A percentile compares a stretch with the other conserved stretches of the same genome.
phyloP scores from a whole-genome alignment of 441 rosid species.

The Iberis amara region DNA sequence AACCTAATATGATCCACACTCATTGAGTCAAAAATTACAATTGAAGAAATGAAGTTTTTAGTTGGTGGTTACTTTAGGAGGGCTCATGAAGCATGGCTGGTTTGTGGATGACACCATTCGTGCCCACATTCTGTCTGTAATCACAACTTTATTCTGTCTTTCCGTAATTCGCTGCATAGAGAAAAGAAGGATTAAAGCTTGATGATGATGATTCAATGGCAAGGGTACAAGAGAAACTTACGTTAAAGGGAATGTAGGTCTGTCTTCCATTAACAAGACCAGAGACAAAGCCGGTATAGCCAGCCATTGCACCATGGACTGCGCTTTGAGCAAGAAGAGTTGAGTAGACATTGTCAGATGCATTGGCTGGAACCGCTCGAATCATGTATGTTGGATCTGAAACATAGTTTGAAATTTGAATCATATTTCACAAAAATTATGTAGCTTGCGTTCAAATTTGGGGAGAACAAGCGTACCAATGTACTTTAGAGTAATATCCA shows the following conservation, averaged over 20 bases:
- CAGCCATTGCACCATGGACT: slow-evolving; percentile 86
- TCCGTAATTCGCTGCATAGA: slow-evolving; percentile 53
- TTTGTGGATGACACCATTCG: slow-evolving; percentile 74
- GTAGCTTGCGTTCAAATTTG: slow-evolving; percentile 9
- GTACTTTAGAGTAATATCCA: slow-evolving; percentile 66
- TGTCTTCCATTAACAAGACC: slow-evolving; percentile 76
- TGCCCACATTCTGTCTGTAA: slow-evolving; percentile 92
- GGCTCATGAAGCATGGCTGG: slow-evolving; percentile 68
- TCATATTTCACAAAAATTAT: slow-evolving; percentile 11
- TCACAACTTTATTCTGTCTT: slow-evolving; percentile 68
- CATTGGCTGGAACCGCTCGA: slow-evolving; percentile 68
- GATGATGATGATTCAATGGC: background rate
- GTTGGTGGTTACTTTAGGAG: slow-evolving; percentile 30
- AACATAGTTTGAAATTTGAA: slow-evolving; percentile 17
- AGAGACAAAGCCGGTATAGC: slow-evolving; percentile 60
- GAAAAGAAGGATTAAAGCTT: background rate
- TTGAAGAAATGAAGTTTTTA: slow-evolving; percentile 8
- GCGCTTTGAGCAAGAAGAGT: slow-evolving; percentile 79
- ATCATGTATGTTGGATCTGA: slow-evolving; percentile 93
- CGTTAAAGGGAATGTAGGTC: slow-evolving; percentile 68
- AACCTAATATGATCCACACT: slow-evolving; percentile 6
- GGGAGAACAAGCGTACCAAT: slow-evolving; percentile 42
- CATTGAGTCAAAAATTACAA: slow-evolving; percentile 18
- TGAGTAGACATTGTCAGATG: slow-evolving; percentile 85
- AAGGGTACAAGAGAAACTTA: slow-evolving; percentile 32